Conservation (phyloP, 257 asterid genomes). For the Misopates orontium region DNA sequence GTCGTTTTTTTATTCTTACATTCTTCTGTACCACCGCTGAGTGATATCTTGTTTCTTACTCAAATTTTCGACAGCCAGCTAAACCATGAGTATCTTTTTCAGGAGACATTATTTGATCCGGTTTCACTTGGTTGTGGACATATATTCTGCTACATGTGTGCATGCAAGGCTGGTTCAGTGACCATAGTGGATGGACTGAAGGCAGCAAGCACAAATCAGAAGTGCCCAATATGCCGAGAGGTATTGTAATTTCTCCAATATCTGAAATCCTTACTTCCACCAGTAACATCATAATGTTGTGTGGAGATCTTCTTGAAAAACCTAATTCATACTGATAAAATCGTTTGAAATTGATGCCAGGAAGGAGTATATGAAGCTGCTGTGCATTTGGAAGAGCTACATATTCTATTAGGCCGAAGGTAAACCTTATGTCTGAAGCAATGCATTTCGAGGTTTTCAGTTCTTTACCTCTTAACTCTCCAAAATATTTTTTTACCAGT, state of each 20-base stretch:
- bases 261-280: neutral
- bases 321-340: neutral
- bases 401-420: constrained; percentile 71
- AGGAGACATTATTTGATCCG: constrained; percentile 92
- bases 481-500: constrained; percentile 37
- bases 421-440: constrained; percentile 16
- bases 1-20: neutral
- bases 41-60: neutral
- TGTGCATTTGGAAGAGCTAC: constrained; percentile 84
- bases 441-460: neutral
- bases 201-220: constrained; percentile 48
- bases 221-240: constrained; percentile 94
- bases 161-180: constrained; percentile 93
- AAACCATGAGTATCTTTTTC: constrained; percentile 4
- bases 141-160: constrained; percentile 84
- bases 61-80: neutral
- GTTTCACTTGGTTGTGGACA: constrained; percentile 87
- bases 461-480: constrained; percentile 5
- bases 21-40: neutral
- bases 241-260: constrained; percentile 32
- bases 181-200: constrained; percentile 75
- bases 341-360: constrained; percentile 39
- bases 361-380: constrained; percentile 67
- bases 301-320: neutral
- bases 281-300: neutral